A percentile compares a stretch with the other conserved stretches of the same genome.
Conservation (phyloP, 2,329 filamentous ascomycete genomes). For the Trichoderma koningii region DNA sequence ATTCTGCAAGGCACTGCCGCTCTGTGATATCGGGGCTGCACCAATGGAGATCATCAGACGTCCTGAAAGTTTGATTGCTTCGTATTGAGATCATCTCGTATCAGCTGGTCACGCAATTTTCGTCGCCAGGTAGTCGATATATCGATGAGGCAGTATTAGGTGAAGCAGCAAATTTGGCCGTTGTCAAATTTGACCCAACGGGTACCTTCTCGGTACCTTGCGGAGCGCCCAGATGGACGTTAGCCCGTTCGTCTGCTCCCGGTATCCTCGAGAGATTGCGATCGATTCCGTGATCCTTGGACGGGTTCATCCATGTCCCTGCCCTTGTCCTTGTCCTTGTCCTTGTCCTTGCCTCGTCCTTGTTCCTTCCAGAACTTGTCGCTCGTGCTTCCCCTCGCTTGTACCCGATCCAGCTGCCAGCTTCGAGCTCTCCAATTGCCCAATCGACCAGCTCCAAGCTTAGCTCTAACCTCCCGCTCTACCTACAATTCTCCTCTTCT, state of each 20-base stretch:
- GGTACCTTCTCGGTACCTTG: constrained; percentile 18
- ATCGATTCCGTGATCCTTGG: constrained; percentile 20
- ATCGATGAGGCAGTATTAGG: background rate
- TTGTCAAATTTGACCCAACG: no score
- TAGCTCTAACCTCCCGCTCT: background rate
- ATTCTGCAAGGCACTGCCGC: constrained; percentile 15
- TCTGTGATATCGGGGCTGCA: background rate
- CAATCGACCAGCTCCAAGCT: constrained; percentile 24
- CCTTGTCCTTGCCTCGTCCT: no score
- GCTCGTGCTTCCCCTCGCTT: constrained; percentile 17
- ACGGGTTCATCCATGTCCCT: constrained; percentile 20
- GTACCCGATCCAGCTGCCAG: constrained; percentile 7
- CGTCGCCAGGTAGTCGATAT: no score
- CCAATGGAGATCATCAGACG: no score
- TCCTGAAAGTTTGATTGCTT: no score
- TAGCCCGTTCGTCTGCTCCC: constrained; percentile 5
- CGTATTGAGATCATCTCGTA: no score
- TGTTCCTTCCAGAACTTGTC: constrained; percentile 4
- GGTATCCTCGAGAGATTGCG: constrained; percentile 17
- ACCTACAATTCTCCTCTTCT: background rate
- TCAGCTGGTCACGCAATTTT: no score
- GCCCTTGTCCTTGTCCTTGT: background rate
- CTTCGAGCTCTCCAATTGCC: constrained; percentile 10
- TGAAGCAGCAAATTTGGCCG: background rate
- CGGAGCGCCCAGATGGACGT: background rate